These are phyloP conservation scores for Volvariella surrecta DNA, from an alignment of 1,284 basidiomycete species.

Conservation along the genomic window DNA sequence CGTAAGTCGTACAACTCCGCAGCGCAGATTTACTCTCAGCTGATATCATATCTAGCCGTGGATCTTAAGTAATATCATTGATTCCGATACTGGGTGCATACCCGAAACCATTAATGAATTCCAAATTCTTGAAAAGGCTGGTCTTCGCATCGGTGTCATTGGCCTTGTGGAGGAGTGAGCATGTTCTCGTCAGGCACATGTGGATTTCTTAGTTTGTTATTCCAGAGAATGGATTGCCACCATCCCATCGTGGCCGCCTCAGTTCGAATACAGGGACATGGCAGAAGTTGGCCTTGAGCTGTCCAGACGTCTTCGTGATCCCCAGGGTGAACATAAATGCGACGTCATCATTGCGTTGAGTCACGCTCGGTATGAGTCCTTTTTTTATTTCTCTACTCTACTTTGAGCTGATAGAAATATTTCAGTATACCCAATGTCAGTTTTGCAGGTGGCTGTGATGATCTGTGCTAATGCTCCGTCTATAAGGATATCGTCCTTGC, in stretches of 20 bases:
- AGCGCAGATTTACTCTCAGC: no score
- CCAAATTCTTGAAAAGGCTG: constrained; percentile 55
- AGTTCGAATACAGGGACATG: constrained; percentile 68
- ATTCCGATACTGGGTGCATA: constrained; percentile 47
- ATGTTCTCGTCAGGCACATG: constrained; percentile 36
- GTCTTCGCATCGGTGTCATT: constrained; percentile 69
- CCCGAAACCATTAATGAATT: constrained; percentile 54
- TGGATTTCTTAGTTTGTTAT: constrained; percentile 1
- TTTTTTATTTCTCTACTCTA: background rate
- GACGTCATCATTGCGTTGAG: constrained; percentile 80
- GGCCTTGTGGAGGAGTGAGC: constrained; percentile 80
- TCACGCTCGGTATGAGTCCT: constrained; percentile 50
- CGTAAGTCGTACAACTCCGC: constrained; percentile 36
- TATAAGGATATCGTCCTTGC: constrained; percentile 63
- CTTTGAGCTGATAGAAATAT: constrained; percentile 1
- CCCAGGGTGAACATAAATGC: constrained; percentile 56
- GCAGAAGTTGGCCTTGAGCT: constrained; percentile 53
- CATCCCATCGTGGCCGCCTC: constrained; percentile 73
- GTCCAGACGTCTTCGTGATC: constrained; percentile 67
- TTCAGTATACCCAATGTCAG: constrained; percentile 51
- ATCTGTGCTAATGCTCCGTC: constrained; percentile 18
- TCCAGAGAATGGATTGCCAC: constrained; percentile 79
- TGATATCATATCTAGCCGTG: constrained; percentile 40
- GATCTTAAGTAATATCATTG: constrained; percentile 72
- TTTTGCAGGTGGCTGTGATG: constrained; percentile 1